These are phyloP conservation scores for Trichoderma citrinoviride DNA, from an alignment of 2,329 filamentous ascomycete genomes.

Conservation along the genomic window DNA sequence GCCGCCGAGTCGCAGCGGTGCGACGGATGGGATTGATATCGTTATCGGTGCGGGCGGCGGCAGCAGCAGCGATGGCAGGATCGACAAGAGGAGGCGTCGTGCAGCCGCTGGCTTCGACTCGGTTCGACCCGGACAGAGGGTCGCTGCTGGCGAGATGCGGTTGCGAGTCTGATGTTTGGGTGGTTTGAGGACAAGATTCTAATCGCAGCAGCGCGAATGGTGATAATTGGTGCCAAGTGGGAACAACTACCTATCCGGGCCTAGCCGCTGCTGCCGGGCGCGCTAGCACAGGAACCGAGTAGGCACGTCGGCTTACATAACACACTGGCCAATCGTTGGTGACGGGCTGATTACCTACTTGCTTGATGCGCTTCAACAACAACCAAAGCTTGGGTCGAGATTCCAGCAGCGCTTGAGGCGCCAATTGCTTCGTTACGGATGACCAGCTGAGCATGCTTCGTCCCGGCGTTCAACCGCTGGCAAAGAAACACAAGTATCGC, in stretches of 20 bases:
- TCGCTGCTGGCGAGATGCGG: not conserved
- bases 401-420: no score
- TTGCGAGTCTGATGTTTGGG: constrained; percentile 5
- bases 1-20: constrained; percentile 38
- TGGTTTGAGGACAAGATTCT: constrained; percentile 29
- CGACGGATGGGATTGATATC: constrained; percentile 27
- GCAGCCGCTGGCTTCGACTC: not conserved
- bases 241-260: constrained; percentile 10
- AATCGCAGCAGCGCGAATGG: constrained; percentile 23
- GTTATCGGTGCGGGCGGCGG: not conserved
- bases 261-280: not conserved
- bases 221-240: constrained; percentile 17
- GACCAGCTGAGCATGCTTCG: no score
- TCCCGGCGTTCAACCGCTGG: no score
- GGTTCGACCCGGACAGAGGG: no score
- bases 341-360: constrained; percentile 23
- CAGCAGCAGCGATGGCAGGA: not conserved
- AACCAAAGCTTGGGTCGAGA: not conserved
- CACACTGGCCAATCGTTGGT: no score
- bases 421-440: no score
- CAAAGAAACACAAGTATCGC: no score
- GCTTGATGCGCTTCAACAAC: not conserved
- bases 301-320: not conserved
- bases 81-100: not conserved
- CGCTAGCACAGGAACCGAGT: not conserved